phyloP scores from a whole-genome alignment of 345 rosid species.

The Sisymbrium altissimum region DNA sequence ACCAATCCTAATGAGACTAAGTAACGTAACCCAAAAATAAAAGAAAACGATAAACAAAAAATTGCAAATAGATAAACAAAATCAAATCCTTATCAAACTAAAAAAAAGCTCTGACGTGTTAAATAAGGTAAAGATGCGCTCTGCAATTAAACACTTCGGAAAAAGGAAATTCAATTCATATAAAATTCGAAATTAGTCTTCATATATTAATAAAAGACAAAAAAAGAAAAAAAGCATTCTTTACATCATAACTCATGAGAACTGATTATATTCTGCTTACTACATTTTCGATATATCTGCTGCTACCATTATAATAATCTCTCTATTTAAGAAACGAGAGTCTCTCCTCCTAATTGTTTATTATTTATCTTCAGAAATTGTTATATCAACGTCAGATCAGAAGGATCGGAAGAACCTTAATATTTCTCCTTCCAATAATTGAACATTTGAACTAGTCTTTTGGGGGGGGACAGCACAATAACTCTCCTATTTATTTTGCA shows the following conservation, averaged over 20 bases:
- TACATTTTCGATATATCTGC: not conserved
- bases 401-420: not conserved
- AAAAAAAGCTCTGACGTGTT: not conserved
- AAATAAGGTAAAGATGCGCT: not conserved
- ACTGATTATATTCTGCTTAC: not conserved
- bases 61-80: not conserved
- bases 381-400: not conserved
- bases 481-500: not conserved
- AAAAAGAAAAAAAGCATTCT: not conserved
- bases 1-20: not conserved
- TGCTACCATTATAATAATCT: not conserved
- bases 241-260: not conserved
- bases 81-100: not conserved
- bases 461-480: not conserved
- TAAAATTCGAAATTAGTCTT: not conserved
- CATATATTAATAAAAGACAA: too few relatives aligned
- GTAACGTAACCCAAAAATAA: not conserved
- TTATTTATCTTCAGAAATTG: not conserved
- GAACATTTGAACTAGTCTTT: slow-evolving; percentile 22
- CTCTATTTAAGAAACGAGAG: not conserved
- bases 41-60: not conserved
- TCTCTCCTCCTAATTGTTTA: not conserved
- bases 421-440: not conserved
- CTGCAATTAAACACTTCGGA: not conserved
- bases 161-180: not conserved